Evolutionary conservation across 2,329 filamentous ascomycete species (phyloP).

Genomic region (Fusarium sororula): DNA sequence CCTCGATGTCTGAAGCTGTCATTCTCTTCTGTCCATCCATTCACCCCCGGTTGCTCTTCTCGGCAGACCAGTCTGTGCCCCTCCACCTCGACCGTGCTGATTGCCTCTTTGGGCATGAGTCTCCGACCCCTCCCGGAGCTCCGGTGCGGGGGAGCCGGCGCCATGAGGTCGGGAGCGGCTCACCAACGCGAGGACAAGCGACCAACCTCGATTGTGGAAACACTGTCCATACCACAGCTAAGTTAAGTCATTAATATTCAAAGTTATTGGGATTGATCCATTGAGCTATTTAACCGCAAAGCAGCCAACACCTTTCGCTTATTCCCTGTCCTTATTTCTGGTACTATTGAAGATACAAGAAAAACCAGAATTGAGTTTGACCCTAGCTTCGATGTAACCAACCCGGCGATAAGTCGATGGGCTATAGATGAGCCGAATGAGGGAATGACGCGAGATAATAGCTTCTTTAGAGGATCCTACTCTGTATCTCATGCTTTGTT

Average conservation of each 20-base stretch:
- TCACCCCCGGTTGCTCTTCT: not conserved
- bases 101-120: constrained; percentile 24
- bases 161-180: constrained; percentile 17
- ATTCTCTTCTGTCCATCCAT: not conserved
- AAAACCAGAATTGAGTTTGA: not conserved
- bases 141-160: constrained; percentile 17
- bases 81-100: not conserved
- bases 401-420: not conserved
- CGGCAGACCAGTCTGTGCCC: constrained; percentile 1
- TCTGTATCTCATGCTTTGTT: not conserved
- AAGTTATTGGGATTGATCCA: not conserved
- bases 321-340: not conserved
- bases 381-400: constrained; percentile 3
- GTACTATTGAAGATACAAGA: not conserved
- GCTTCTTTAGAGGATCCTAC: not conserved
- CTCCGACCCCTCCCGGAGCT: constrained; percentile 19
- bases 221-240: not conserved
- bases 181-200: not conserved
- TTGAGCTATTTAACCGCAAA: not conserved
- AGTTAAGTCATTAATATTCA: not conserved
- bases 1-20: constrained; percentile 8
- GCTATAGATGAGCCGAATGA: not conserved
- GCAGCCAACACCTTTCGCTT: not conserved
- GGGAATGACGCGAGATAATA: not conserved
- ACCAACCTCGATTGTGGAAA: not conserved